Conservation (phyloP, 768 basidiomycete genomes). For the Hemileccinum rubropunctum region DNA sequence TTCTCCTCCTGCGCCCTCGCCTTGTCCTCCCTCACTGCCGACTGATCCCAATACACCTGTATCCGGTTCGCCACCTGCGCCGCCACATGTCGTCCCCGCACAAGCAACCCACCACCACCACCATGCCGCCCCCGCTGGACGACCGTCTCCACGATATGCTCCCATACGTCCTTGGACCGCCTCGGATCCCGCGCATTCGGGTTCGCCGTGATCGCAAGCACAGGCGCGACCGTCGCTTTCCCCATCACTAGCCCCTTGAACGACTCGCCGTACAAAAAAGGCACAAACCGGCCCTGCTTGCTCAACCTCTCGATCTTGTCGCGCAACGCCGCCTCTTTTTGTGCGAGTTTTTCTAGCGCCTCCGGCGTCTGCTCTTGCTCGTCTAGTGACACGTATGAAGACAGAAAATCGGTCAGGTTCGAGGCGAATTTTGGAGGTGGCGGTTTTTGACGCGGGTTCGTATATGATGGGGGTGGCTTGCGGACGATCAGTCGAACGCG, state of each 20-base stretch:
- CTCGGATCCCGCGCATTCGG: constrained; percentile 22
- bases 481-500: constrained; percentile 68
- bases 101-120: constrained; percentile 8
- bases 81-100: constrained; percentile 43
- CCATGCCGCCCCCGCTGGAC: constrained; percentile 23
- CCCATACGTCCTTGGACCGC: constrained; percentile 52
- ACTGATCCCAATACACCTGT: constrained; percentile 71
- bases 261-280: constrained; percentile 35
- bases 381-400: constrained; percentile 58
- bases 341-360: constrained; percentile 36
- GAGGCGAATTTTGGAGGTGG: constrained; percentile 46
- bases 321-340: constrained; percentile 42
- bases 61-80: constrained; percentile 61
- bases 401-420: constrained; percentile 55
- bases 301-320: constrained; percentile 44
- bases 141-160: constrained; percentile 51
- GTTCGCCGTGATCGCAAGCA: constrained; percentile 10
- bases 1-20: constrained; percentile 61
- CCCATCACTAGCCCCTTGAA: constrained; percentile 2
- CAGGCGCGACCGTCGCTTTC: constrained; percentile 7
- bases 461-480: constrained; percentile 53
- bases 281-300: constrained; percentile 45
- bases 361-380: constrained; percentile 46
- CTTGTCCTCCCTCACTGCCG: constrained; percentile 60
- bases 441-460: constrained; percentile 69